Conservation (phyloP, 169 alveolate genomes). For the Plasmodium falciparum region DNA sequence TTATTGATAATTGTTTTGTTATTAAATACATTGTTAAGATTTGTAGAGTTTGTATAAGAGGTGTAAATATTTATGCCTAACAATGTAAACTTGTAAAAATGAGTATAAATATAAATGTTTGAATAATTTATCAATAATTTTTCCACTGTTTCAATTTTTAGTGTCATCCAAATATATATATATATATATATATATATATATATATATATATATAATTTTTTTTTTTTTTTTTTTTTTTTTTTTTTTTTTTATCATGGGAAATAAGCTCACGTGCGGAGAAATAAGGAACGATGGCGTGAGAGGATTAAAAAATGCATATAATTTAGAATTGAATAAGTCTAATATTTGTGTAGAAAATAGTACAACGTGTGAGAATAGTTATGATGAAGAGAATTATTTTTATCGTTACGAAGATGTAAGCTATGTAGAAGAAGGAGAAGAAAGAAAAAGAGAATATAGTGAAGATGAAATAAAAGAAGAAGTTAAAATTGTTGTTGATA, state of each 20-base stretch:
- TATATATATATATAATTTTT: too few relatives aligned
- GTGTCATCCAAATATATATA: too few relatives aligned
- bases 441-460: conserved; percentile 13
- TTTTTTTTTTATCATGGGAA: conserved; percentile 33
- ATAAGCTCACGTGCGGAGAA: conserved; percentile 48
- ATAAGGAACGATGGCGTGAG: conserved; percentile 21
- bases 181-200: too few relatives aligned
- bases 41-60: too few relatives aligned
- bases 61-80: too few relatives aligned
- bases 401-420: conserved; percentile 44
- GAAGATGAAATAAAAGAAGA: conserved; percentile 16
- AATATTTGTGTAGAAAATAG: not conserved
- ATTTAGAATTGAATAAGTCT: not conserved
- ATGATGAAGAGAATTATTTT: conserved; percentile 52
- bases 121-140: too few relatives aligned
- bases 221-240: not conserved
- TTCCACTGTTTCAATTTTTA: too few relatives aligned
- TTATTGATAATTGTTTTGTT: too few relatives aligned
- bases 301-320: not conserved
- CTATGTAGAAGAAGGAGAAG: conserved; percentile 5
- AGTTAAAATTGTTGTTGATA: not conserved
- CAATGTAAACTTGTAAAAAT: too few relatives aligned
- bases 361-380: not conserved
- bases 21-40: too few relatives aligned
- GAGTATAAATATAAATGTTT: too few relatives aligned